phyloP scores from a whole-genome alignment of 1,284 basidiomycete genomes.

The Clitocybe nebularis region DNA sequence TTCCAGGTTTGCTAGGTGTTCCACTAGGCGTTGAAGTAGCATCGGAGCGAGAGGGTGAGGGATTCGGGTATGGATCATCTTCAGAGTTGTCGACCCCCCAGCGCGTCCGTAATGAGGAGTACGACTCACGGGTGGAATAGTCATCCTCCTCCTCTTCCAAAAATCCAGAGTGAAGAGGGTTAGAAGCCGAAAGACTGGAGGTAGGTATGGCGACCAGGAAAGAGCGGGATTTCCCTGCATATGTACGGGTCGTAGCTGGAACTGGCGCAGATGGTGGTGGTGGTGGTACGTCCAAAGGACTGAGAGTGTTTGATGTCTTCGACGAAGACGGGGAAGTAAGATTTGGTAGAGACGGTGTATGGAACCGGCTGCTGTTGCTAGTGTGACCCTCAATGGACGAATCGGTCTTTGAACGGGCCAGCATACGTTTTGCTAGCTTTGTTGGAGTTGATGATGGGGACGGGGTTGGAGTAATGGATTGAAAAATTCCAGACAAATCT shows the following conservation, averaged over 20 bases:
- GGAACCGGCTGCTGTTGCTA: conserved; percentile 17
- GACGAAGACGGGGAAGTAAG: conserved; percentile 21
- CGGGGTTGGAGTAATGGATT: conserved; percentile 24
- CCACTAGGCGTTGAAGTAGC: conserved; percentile 15
- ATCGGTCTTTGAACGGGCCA: conserved; percentile 52
- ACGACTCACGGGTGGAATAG: conserved; percentile 60
- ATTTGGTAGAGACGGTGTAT: conserved; percentile 37
- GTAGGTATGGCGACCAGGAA: conserved; percentile 61
- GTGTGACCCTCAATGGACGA: conserved; percentile 39
- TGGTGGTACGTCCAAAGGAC: conserved; percentile 14
- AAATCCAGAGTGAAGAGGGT: conserved; percentile 11
- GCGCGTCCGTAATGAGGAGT: conserved; percentile 59
- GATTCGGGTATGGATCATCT: conserved; percentile 44
- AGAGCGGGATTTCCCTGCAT: conserved; percentile 71
- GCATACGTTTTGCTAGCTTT: conserved; percentile 44
- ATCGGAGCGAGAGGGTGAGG: conserved; percentile 24
- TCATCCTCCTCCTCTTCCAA: conserved; percentile 44
- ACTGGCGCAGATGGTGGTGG: conserved; percentile 23
- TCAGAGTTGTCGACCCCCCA: conserved; percentile 77
- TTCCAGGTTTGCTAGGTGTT: conserved; percentile 23
- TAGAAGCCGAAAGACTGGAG: conserved; percentile 19
- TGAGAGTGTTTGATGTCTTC: conserved; percentile 14
- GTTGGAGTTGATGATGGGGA: conserved; percentile 29
- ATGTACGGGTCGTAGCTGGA: conserved; percentile 51
- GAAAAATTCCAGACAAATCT: conserved; percentile 36